Base-by-base conservation (phyloP, 2,329 filamentous ascomycete species). In the Monosporascus sp. region DNA sequence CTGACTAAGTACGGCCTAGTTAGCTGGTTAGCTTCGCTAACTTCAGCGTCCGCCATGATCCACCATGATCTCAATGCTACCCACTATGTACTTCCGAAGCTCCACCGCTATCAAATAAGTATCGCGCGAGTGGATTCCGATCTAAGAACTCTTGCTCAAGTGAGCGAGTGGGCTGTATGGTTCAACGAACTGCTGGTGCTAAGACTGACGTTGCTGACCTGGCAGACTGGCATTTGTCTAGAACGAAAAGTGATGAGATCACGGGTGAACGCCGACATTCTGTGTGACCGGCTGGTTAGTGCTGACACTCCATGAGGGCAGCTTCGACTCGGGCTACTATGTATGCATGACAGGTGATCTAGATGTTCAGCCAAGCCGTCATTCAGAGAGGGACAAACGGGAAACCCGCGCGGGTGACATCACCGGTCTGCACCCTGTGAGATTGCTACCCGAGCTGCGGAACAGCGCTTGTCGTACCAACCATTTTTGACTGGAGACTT, bases 401-500 rank as follows among this genome's bases (percentile, higher is more conserved):
- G 24, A 22, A 22, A 17, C 24, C 24, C 15, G 24, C 43, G 43
- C 14, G 14, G 24, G 14, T 46, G 43, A 46, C 43, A 46, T 46
- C 43, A 46, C 43, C 43, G 24, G 43, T 46, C 22, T 46, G 24
- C 15, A 17, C 1, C 43, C 24, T 15, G 43, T 45, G 43, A 45
- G 43, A 31, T n/a, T 17, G 24, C 6, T 20, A 7, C 43, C 43
- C 49, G 35, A 51, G 24, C 41, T 53, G 50, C 51, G 39, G 50
- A n/a, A 47, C 50, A 53, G 27, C 50, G 58, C 60, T 60, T 53
- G 60, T 51, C 61, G 55, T 58, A 62, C 57, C 48, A 54, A 54
- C 54, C 48, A 49, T 48, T 44, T 48, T 27, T 52, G 25, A 43
- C 53, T 55, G 38, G 54, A 20, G n/a, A 25, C 43, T 7, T 3